Evolutionary conservation across 139 green algal species (phyloP), one percentile per base, ranked within the genome.

Genomic region (Desmodesmus armatus): DNA sequence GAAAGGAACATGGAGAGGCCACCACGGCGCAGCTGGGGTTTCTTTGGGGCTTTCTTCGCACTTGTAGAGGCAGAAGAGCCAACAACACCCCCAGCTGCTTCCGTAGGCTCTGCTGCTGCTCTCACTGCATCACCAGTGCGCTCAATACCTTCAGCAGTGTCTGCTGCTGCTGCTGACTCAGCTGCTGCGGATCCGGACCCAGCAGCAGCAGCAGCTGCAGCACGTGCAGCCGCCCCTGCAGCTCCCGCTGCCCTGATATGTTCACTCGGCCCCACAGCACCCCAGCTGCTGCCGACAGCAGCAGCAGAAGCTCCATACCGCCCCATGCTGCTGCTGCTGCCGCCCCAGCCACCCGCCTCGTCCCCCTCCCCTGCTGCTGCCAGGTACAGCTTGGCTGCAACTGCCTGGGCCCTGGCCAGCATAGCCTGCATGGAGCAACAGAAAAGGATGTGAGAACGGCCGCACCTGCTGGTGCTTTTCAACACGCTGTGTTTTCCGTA

Each of bases 1-100:
- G 90, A 47, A 35, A 96, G 87, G 85, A 97, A 96, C 90, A 95
- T 84, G 23, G 92, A 95, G 66, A 97, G 84, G 13, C 72, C 94
- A 3, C 94, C 94, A 37, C 88, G 84, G 39, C 47, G n/a, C 66
- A 85, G 55, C 43, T 79, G 31, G 49, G 41, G 60, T 19, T 70
- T 73, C 73, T 83, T 33, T 7, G 17, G 23, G 21, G 40, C 55
- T 17, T 55, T 82, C 39, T 53, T 44, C 40, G 29, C 37, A 11
- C 47, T 25, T n/a, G n/a, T n/a, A n/a, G n/a, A n/a, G n/a, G n/a
- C n/a, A n/a, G n/a, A n/a, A n/a, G n/a, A n/a, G 67, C n/a, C 21
- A 19, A 53, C 31, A 15, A 29, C 66, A 27, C 11, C 31, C 5
- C 7, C 72, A 11, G 63, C 60, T 67, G 69, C 17, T 37, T 17